Evolutionary conservation across 805 yeast species (phyloP).

Genomic region (Isabelozyma pseudorhagii): DNA sequence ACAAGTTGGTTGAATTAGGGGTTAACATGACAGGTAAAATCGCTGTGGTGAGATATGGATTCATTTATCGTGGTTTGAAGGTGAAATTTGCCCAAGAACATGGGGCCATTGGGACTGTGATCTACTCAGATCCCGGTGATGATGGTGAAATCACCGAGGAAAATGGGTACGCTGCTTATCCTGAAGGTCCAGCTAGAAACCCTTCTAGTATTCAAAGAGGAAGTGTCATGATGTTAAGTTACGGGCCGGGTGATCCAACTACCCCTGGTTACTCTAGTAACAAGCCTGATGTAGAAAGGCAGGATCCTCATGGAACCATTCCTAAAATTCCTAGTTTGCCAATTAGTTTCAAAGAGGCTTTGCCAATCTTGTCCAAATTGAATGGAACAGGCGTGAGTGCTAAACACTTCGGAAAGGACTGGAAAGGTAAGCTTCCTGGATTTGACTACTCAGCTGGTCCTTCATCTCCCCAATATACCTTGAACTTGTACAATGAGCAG

Average conservation of each 20-base stretch:
- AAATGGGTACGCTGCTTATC: constrained; percentile 57
- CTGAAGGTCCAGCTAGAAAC: constrained; percentile 65
- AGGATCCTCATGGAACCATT: constrained; percentile 47
- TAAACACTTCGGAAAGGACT: constrained; percentile 38
- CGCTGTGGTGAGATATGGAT: constrained; percentile 54
- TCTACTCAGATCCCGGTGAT: constrained; percentile 58
- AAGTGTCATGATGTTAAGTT: constrained; percentile 56
- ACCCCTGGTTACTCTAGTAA: constrained; percentile 66
- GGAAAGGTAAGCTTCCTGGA: constrained; percentile 38
- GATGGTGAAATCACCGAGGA: constrained; percentile 53
- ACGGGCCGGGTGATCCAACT: constrained; percentile 75
- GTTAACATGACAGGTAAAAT: constrained; percentile 53
- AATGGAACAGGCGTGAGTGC: constrained; percentile 52
- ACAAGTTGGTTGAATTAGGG: constrained; percentile 30
- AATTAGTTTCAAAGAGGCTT: constrained; percentile 58
- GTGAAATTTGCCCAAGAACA: constrained; percentile 57
- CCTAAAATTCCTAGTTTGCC: constrained; percentile 74
- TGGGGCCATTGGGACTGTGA: constrained; percentile 62
- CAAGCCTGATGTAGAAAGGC: constrained; percentile 42
- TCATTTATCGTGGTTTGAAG: constrained; percentile 52
- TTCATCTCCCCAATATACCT: constrained; percentile 27
- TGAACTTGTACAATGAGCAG: constrained; percentile 61
- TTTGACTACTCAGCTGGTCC: constrained; percentile 57
- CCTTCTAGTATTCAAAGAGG: constrained; percentile 61
- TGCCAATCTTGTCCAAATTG: constrained; percentile 57